A percentile compares a stretch with the other conserved stretches of the same genome.
Conservation (phyloP, 1,284 basidiomycete genomes). For the Ceratorhiza oryzae-sativae region DNA sequence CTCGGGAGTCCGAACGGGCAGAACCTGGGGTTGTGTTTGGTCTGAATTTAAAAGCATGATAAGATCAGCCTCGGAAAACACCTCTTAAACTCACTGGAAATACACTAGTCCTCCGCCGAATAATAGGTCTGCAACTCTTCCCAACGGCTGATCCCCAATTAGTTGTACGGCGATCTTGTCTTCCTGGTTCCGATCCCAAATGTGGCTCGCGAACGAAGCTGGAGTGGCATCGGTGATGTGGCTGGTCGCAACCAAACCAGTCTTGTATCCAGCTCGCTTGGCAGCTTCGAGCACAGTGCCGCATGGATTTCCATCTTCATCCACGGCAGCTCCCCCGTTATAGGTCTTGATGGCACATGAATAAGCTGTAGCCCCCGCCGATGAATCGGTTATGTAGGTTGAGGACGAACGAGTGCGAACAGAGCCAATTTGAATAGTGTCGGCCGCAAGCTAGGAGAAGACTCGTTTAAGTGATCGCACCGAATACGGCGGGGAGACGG, state of each 20-base stretch:
- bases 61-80: background rate
- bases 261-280: slow-evolving; percentile 48
- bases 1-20: slow-evolving; percentile 46
- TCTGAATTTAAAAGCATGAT: background rate
- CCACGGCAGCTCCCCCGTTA: slow-evolving; percentile 50
- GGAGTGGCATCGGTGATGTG: slow-evolving; percentile 51
- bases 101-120: slow-evolving; percentile 49
- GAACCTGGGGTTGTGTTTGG: slow-evolving; percentile 47
- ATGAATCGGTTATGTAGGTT: slow-evolving; percentile 51
- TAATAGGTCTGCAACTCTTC: slow-evolving; percentile 47
- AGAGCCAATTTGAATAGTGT: slow-evolving; percentile 48
- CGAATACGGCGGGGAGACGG: background rate
- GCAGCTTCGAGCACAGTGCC: slow-evolving; percentile 50
- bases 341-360: slow-evolving; percentile 48
- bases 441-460: slow-evolving; percentile 45
- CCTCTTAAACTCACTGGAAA: slow-evolving; percentile 44
- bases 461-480: background rate
- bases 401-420: slow-evolving; percentile 48
- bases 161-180: slow-evolving; percentile 49
- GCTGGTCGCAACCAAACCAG: slow-evolving; percentile 48
- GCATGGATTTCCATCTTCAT: slow-evolving; percentile 49
- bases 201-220: slow-evolving; percentile 48
- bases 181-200: slow-evolving; percentile 49
- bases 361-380: slow-evolving; percentile 50
- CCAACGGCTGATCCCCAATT: slow-evolving; percentile 48